Evolutionary conservation across 140 eudicot species (phyloP), one percentile per base, ranked within the genome.

Genomic region (Anethum foeniculum): DNA sequence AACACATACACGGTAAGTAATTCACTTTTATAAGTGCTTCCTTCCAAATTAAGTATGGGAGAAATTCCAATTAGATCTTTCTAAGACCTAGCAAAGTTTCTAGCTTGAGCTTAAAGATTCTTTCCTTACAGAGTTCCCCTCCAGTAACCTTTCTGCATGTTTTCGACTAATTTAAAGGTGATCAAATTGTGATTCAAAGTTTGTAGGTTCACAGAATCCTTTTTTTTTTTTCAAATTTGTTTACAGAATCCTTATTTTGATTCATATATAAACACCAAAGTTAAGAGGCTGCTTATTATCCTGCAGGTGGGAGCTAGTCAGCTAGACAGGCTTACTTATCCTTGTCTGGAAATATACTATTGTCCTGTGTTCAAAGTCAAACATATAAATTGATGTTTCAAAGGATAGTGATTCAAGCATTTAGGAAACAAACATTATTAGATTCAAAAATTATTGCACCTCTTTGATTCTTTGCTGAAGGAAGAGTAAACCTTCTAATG

Each of bases 381-480:
- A 25, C 36, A 62, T 62, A 11, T 1, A 62, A 0, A 62, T 62
- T 69, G 14, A 69, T 69, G 46, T 69, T 4, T 36, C 15, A 23
- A 38, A 7, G 13, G 5, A 18, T 39, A 19, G 12, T 38, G 0
- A 23, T 71, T 14, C 49, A 19, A 71, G 48, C 44, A 68, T 32
- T 28, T 68, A 68, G 21, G n/a, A 19, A 68, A 30, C n/a, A 68
- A 28, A 68, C 5, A 62, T 25, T 2, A 23, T 36, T 72, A 36
- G 11, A 39, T 74, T 43, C 0, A 74, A 41, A 74, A 4, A 74
- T 43, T 12, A 74, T 23, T 15, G 21, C 83, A 85, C 91, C 94
- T 88, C 91, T 77, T 83, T 88, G 82, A 90, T 87, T 80, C 94
- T 87, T 75, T 80, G 83, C 58, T 82, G 83, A 19, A 86, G 80